A percentile compares a stretch with the other conserved stretches of the same genome.
Evolutionary conservation across 345 rosid species (phyloP).

Genomic region (Sonneratia alba): DNA sequence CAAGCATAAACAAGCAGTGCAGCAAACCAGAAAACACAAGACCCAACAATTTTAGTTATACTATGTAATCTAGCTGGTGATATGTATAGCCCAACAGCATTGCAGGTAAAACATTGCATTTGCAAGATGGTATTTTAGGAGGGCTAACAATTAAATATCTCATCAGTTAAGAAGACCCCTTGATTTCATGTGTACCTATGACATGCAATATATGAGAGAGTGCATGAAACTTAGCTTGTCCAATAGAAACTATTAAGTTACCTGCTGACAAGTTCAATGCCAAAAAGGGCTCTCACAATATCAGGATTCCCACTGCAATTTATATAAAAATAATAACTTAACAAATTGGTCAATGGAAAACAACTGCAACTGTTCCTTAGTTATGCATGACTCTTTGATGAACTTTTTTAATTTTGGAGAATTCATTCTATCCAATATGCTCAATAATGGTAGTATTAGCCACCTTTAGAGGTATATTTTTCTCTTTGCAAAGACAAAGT

Average conservation of each 20-base stretch:
- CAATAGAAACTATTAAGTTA: conserved; percentile 11
- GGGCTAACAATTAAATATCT: background rate
- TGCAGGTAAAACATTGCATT: background rate
- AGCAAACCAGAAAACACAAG: background rate
- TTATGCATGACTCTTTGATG: background rate
- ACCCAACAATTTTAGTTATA: background rate
- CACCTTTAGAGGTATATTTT: background rate
- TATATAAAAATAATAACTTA: background rate
- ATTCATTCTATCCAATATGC: background rate
- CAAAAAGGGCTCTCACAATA: conserved; percentile 69
- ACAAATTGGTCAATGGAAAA: background rate
- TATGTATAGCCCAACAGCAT: background rate
- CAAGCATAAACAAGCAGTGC: background rate
- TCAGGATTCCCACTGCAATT: conserved; percentile 57
- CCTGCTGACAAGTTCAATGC: conserved; percentile 86
- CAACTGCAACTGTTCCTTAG: background rate
- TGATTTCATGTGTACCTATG: background rate
- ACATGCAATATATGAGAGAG: background rate
- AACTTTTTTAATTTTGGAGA: background rate
- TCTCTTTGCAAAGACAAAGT: background rate
- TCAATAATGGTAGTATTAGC: background rate
- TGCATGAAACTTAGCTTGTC: background rate
- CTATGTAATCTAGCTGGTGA: background rate
- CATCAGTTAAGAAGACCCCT: background rate
- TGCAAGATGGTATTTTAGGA: background rate